A percentile compares a stretch with the other conserved stretches of the same genome.
phyloP scores from a whole-genome alignment of 2,329 filamentous ascomycete genomes.

The Claviceps cyperi region DNA sequence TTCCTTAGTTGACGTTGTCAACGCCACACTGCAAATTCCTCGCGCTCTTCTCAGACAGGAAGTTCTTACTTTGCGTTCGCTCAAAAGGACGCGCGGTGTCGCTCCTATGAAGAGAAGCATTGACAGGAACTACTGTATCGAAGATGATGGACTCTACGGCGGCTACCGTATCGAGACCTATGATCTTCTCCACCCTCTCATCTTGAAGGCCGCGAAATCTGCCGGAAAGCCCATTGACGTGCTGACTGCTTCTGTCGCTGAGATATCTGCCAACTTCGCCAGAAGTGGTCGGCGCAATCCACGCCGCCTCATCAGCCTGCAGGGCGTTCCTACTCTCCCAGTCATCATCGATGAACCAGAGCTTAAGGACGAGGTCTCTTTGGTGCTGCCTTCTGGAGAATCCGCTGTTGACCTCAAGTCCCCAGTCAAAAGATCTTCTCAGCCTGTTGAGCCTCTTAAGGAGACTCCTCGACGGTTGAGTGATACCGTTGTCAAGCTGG shows the following conservation, averaged over 20 bases:
- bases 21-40: slow-evolving; percentile 7
- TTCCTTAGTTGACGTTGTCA: slow-evolving; percentile 13
- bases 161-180: slow-evolving; percentile 16
- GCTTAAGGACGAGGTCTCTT: slow-evolving; percentile 12
- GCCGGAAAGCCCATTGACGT: slow-evolving; percentile 13
- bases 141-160: slow-evolving; percentile 7
- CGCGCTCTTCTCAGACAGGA: slow-evolving; percentile 1
- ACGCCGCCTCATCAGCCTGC: slow-evolving; percentile 1
- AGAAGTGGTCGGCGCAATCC: slow-evolving; percentile 1
- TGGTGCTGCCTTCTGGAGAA: slow-evolving; percentile 10
- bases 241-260: slow-evolving; percentile 14
- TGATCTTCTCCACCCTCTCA: slow-evolving; percentile 12
- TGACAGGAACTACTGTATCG: slow-evolving; percentile 7
- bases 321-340: slow-evolving; percentile 13
- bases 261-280: slow-evolving; percentile 10
- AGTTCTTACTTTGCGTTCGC: not conserved
- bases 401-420: slow-evolving; percentile 12
- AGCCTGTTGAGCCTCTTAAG: slow-evolving; percentile 15
- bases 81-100: slow-evolving; percentile 4
- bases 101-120: slow-evolving; percentile 17
- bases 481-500: slow-evolving; percentile 16
- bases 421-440: slow-evolving; percentile 16
- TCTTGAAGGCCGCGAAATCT: slow-evolving; percentile 10
- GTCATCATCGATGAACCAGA: slow-evolving; percentile 17
- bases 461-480: slow-evolving; percentile 13